A percentile compares a stretch with the other conserved stretches of the same genome.
These are phyloP conservation scores for Phytophthora syringae DNA, from an alignment of 352 stramenopile species.

Conservation along the genomic window DNA sequence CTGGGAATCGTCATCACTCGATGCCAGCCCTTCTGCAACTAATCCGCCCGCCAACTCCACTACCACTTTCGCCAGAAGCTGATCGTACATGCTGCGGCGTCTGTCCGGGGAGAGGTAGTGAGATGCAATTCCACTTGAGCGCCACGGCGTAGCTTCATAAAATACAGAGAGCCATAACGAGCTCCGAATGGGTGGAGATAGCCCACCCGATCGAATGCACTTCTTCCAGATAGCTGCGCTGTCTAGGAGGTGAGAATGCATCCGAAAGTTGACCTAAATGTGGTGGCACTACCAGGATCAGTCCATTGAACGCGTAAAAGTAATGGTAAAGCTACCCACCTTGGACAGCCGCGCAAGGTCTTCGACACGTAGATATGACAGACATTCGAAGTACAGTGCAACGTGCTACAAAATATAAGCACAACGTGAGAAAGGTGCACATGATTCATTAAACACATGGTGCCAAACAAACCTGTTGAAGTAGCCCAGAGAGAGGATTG, in stretches of 20 bases:
- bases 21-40: slow-evolving; percentile 20
- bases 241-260: slow-evolving; percentile 46
- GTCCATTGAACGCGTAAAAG: neutral
- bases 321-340: slow-evolving; percentile 10
- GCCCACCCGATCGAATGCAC: slow-evolving; percentile 60
- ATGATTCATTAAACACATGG: neutral
- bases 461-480: slow-evolving; percentile 37
- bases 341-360: slow-evolving; percentile 53
- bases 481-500: slow-evolving; percentile 34
- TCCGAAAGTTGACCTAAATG: slow-evolving; percentile 42
- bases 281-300: neutral
- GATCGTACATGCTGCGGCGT: slow-evolving; percentile 66
- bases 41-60: slow-evolving; percentile 37
- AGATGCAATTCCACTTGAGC: slow-evolving; percentile 36
- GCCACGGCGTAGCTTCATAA: slow-evolving; percentile 67
- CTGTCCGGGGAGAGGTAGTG: slow-evolving; percentile 57
- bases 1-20: slow-evolving; percentile 56
- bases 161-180: slow-evolving; percentile 72
- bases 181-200: slow-evolving; percentile 53
- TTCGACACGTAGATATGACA: slow-evolving; percentile 52
- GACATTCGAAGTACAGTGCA: slow-evolving; percentile 44
- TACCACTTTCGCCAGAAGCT: slow-evolving; percentile 66
- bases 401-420: slow-evolving; percentile 33
- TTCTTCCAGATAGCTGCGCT: slow-evolving; percentile 79
- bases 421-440: neutral